Conservation (phyloP, 2,329 filamentous ascomycete genomes). For the Ascochyta viciae-villosae region DNA sequence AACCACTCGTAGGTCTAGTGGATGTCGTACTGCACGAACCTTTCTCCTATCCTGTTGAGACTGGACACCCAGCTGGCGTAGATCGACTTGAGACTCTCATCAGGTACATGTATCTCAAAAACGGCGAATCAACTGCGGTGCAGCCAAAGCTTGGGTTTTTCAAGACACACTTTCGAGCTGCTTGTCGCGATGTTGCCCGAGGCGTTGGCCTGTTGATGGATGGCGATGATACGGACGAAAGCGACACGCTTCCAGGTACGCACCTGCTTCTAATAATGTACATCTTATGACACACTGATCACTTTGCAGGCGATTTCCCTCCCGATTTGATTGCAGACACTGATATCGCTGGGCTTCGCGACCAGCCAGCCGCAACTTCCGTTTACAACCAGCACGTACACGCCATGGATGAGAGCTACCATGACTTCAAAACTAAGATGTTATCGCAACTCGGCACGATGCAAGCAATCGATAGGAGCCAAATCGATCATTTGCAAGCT, state of each 20-base stretch:
- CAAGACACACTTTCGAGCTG: slow-evolving; percentile 4
- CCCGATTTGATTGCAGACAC: neutral
- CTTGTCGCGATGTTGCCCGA: slow-evolving; percentile 1
- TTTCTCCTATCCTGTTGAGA: neutral
- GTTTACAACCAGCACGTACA: neutral
- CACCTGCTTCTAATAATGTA: too few relatives aligned
- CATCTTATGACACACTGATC: neutral
- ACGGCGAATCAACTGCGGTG: neutral
- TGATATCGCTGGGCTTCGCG: neutral
- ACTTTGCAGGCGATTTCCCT: neutral
- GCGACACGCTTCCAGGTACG: neutral
- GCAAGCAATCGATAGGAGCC: neutral
- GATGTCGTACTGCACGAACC: neutral
- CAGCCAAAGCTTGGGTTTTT: neutral
- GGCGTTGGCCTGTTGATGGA: neutral
- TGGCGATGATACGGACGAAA: neutral
- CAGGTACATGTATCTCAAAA: neutral
- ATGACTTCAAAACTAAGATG: slow-evolving; percentile 5
- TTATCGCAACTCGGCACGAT: neutral
- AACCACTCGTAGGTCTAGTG: neutral
- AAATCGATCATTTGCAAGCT: neutral
- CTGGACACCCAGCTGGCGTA: neutral
- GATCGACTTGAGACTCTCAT: slow-evolving; percentile 6
- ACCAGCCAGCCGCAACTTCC: neutral
- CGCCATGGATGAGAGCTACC: slow-evolving; percentile 5